phyloP scores from a whole-genome alignment of 208 protist genomes.

The Blastocrithidia nonstop region DNA sequence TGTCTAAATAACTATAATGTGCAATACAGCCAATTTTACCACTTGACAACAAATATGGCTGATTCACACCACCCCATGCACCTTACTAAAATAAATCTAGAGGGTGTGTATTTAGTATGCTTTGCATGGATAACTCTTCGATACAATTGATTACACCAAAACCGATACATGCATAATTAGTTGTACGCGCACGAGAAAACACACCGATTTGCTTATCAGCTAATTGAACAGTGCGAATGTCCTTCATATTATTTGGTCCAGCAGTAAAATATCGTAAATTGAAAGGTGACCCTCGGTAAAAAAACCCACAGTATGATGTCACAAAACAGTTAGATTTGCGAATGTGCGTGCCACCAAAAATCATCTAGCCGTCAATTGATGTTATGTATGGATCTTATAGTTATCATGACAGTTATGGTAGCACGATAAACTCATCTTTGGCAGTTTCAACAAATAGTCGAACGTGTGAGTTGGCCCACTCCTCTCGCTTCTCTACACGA shows the following conservation, averaged over 20 bases:
- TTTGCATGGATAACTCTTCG: conserved; percentile 11
- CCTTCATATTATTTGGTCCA: conserved; percentile 42
- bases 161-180: conserved; percentile 13
- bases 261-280: conserved; percentile 28
- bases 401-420: conserved; percentile 13
- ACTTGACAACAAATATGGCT: conserved; percentile 21
- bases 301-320: conserved; percentile 28
- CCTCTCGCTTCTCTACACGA: conserved; percentile 26
- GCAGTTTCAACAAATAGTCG: conserved; percentile 31
- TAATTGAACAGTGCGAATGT: conserved; percentile 22
- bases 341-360: conserved; percentile 35
- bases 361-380: conserved; percentile 21
- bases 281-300: conserved; percentile 21
- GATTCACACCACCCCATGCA: conserved; percentile 25
- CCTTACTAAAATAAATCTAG: conserved; percentile 10
- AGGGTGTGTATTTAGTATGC: conserved; percentile 11
- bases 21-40: conserved; percentile 35
- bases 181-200: conserved; percentile 19
- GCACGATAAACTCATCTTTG: conserved; percentile 35
- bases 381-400: conserved; percentile 32
- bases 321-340: conserved; percentile 22
- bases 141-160: conserved; percentile 25
- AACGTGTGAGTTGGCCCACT: conserved; percentile 45
- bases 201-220: conserved; percentile 28
- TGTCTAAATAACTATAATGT: conserved; percentile 17